Conservation (phyloP, 192 early-diverging fungal species). For the Umbelopsis sp. region DNA sequence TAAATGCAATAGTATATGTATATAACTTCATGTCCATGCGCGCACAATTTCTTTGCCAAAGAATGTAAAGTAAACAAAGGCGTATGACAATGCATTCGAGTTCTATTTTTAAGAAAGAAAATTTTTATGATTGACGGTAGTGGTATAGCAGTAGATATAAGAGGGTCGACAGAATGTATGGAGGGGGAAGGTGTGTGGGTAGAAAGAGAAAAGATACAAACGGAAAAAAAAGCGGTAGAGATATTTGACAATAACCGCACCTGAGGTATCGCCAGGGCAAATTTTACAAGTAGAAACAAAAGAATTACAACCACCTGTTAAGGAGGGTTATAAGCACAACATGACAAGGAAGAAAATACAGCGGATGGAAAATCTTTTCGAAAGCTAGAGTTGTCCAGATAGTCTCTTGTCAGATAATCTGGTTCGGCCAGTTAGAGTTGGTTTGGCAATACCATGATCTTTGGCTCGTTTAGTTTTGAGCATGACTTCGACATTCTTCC, state of each 20-base stretch:
- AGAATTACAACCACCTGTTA: background rate
- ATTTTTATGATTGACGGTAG: background rate
- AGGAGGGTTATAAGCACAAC: no score
- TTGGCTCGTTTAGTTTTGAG: conserved; percentile 11
- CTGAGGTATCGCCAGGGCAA: no score
- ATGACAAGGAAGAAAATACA: conserved; percentile 6
- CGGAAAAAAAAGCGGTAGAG: background rate
- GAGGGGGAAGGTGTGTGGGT: background rate
- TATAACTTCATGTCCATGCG: background rate
- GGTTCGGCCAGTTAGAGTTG: background rate
- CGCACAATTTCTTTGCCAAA: background rate
- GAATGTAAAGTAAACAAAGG: background rate
- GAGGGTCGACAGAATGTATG: background rate
- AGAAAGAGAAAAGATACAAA: conserved; percentile 5
- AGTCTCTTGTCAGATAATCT: conserved; percentile 10
- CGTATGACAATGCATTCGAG: background rate
- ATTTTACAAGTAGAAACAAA: background rate
- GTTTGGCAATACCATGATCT: conserved; percentile 19
- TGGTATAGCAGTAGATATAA: conserved; percentile 6
- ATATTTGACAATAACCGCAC: conserved; percentile 12
- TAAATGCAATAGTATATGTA: background rate
- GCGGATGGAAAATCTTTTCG: background rate
- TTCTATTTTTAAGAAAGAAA: background rate
- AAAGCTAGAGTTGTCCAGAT: background rate
- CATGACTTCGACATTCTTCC: conserved; percentile 12